Conservation (phyloP, 2,329 filamentous ascomycete species). For the Plenodomus tracheiphilus region DNA sequence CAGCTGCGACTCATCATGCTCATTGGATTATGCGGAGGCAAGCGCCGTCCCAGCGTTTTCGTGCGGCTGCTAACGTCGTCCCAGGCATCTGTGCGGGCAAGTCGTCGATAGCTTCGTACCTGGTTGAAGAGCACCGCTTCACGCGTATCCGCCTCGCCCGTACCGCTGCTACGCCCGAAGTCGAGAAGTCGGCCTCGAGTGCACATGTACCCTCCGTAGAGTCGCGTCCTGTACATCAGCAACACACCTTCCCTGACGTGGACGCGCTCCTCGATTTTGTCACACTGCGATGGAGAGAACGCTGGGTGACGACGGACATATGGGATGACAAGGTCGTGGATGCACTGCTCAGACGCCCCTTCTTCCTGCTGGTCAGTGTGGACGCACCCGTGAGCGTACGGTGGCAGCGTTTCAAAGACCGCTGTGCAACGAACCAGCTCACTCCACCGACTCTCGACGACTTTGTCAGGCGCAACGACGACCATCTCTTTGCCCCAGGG, state of each 20-base stretch:
- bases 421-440: slow-evolving; percentile 54
- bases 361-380: slow-evolving; percentile 90
- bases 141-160: slow-evolving; percentile 66
- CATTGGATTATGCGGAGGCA: slow-evolving; percentile 67
- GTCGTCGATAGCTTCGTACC: slow-evolving; percentile 83
- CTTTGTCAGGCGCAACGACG: slow-evolving; percentile 68
- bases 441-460: slow-evolving; percentile 59
- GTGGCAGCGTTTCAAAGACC: slow-evolving; percentile 74
- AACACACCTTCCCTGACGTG: slow-evolving; percentile 53
- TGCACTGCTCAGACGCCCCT: slow-evolving; percentile 75
- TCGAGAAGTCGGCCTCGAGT: slow-evolving; percentile 49
- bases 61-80: slow-evolving; percentile 14
- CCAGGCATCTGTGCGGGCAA: slow-evolving; percentile 92
- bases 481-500: slow-evolving; percentile 69
- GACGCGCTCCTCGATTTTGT: slow-evolving; percentile 80
- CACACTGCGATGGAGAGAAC: slow-evolving; percentile 78
- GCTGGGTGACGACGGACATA: slow-evolving; percentile 86
- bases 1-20: slow-evolving; percentile 58
- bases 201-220: slow-evolving; percentile 34
- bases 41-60: slow-evolving; percentile 7
- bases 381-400: slow-evolving; percentile 85
- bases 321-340: slow-evolving; percentile 74
- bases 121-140: slow-evolving; percentile 83
- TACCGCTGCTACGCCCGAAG: slow-evolving; percentile 40
- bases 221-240: slow-evolving; percentile 19